Evolutionary conservation across 1,284 basidiomycete species (phyloP).

Genomic region (Leccinum pachyderme): DNA sequence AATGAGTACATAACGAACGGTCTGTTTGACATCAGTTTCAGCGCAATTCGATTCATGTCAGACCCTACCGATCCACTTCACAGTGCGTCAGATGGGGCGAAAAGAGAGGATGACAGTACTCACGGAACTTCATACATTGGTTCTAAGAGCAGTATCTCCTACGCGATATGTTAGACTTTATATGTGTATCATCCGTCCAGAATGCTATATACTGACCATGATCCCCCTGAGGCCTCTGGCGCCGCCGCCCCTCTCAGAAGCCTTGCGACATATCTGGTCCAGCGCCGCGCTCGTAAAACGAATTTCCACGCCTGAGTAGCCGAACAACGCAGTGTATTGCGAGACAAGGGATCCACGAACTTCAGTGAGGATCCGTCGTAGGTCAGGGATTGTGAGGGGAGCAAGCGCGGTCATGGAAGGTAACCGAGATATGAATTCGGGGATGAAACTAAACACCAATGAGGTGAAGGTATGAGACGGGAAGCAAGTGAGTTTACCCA

Average conservation of each 20-base stretch:
- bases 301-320: slow-evolving; percentile 78
- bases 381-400: slow-evolving; percentile 70
- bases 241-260: slow-evolving; percentile 80
- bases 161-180: slow-evolving; percentile 9
- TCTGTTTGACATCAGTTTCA: slow-evolving; percentile 37
- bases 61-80: slow-evolving; percentile 45
- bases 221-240: slow-evolving; percentile 87
- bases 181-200: not conserved
- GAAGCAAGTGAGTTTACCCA: slow-evolving; percentile 48
- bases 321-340: slow-evolving; percentile 84
- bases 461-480: slow-evolving; percentile 4
- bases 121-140: slow-evolving; percentile 91
- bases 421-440: slow-evolving; percentile 90
- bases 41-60: not conserved
- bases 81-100: slow-evolving; percentile 5
- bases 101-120: slow-evolving; percentile 38
- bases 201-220: slow-evolving; percentile 54
- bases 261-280: slow-evolving; percentile 76
- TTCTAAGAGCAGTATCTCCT: slow-evolving; percentile 80
- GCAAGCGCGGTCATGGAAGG: slow-evolving; percentile 85
- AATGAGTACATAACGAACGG: slow-evolving; percentile 61
- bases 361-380: slow-evolving; percentile 88
- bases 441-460: slow-evolving; percentile 67
- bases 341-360: slow-evolving; percentile 88
- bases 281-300: slow-evolving; percentile 75